Conservation (phyloP, 176 grass and related monocot species). For the Cocos nucifera region DNA sequence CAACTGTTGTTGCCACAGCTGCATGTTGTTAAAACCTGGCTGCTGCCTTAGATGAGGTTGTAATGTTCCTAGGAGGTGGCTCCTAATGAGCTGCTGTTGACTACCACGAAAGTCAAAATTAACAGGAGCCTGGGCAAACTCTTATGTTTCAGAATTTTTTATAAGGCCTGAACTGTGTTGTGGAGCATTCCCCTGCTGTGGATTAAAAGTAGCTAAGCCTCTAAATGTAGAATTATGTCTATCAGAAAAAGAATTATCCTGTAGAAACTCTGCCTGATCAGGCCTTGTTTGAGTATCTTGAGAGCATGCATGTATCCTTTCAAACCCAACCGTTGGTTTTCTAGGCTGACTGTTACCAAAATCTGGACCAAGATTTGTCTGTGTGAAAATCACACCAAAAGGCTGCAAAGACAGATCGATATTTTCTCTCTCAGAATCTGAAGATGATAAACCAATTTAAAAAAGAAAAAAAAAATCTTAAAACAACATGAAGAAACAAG, state of each 20-base stretch:
- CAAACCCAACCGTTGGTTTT: too few relatives aligned
- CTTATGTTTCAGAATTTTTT: not conserved
- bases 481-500: not conserved
- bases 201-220: too few relatives aligned
- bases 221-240: too few relatives aligned
- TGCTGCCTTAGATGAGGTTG: not conserved
- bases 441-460: not conserved
- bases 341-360: too few relatives aligned
- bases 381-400: not conserved
- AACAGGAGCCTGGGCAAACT: not conserved
- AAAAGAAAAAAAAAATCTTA: not conserved
- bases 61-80: not conserved
- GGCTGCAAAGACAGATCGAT: not conserved
- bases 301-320: too few relatives aligned
- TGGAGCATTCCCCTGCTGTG: too few relatives aligned
- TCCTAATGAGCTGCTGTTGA: not conserved
- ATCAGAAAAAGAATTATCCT: too few relatives aligned
- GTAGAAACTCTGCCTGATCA: too few relatives aligned
- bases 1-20: conserved; percentile 38
- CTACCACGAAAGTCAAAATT: not conserved
- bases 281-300: too few relatives aligned
- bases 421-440: not conserved
- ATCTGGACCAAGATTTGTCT: too few relatives aligned
- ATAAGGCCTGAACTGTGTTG: not conserved
- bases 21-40: conserved; percentile 33